A percentile compares a stretch with the other conserved stretches of the same genome.
phyloP scores from a whole-genome alignment of 2,329 filamentous ascomycete species.

The Fusarium humuli region DNA sequence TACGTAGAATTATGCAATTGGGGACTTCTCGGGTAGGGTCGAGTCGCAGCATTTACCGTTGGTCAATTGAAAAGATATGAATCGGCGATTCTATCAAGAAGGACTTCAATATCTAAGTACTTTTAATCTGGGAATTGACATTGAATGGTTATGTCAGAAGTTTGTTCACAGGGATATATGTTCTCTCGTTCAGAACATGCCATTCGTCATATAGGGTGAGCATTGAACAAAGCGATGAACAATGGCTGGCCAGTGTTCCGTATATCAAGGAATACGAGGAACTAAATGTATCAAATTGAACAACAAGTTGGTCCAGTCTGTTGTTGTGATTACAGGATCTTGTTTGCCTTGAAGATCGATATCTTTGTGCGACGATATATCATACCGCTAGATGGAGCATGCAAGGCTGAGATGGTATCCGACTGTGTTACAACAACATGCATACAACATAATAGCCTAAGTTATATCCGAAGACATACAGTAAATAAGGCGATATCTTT shows the following conservation, averaged over 20 bases:
- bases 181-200: not conserved
- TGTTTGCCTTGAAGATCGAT: not conserved
- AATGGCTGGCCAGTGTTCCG: not conserved
- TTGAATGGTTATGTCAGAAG: not conserved
- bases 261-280: not conserved
- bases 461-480: not conserved
- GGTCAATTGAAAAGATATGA: not conserved
- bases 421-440: slow-evolving; percentile 1
- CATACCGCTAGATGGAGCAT: not conserved
- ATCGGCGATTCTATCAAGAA: not conserved
- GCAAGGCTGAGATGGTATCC: slow-evolving; percentile 10
- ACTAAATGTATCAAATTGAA: not conserved
- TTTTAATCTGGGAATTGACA: not conserved
- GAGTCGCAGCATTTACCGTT: not conserved
- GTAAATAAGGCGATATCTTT: not conserved
- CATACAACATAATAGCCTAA: not conserved
- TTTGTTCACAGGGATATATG: not conserved
- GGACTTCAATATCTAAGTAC: not conserved
- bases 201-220: not conserved
- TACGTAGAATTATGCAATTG: not conserved
- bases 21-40: not conserved
- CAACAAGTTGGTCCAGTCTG: not conserved
- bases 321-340: not conserved
- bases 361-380: not conserved
- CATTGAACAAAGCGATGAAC: not conserved